phyloP scores from a whole-genome alignment of 2,329 filamentous ascomycete genomes.

The Coniochaeta sp. region DNA sequence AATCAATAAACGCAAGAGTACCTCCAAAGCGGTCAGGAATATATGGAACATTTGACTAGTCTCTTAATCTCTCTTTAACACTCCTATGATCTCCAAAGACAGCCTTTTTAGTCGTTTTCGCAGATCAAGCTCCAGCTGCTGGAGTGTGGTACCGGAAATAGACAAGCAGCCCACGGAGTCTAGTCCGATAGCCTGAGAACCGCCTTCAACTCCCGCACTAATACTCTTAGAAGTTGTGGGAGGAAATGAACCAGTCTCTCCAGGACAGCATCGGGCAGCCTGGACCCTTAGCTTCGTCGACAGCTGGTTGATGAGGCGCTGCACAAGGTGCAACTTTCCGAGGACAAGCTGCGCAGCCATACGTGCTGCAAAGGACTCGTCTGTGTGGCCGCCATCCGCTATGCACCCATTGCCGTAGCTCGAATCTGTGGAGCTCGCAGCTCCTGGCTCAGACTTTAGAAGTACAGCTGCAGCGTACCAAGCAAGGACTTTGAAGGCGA shows the following conservation, averaged over 20 bases:
- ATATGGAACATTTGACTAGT: neutral
- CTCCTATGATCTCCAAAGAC: slow-evolving; percentile 10
- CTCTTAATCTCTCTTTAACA: slow-evolving; percentile 5
- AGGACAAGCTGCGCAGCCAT: slow-evolving; percentile 25
- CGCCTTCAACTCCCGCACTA: neutral
- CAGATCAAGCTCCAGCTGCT: slow-evolving; percentile 14
- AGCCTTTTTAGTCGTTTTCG: slow-evolving; percentile 9
- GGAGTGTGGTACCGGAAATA: slow-evolving; percentile 11
- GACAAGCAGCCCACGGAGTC: neutral
- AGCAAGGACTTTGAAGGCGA: slow-evolving; percentile 25
- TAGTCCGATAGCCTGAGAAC: neutral
- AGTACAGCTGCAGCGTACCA: slow-evolving; percentile 20
- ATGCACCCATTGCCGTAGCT: neutral
- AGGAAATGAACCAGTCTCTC: neutral
- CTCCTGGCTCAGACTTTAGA: neutral
- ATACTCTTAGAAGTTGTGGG: too few species aligned
- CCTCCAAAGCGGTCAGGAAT: neutral
- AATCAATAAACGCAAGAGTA: neutral
- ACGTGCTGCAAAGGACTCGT: slow-evolving; percentile 12
- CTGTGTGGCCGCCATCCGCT: slow-evolving; percentile 4
- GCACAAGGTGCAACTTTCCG: slow-evolving; percentile 25
- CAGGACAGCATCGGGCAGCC: neutral
- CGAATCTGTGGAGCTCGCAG: neutral
- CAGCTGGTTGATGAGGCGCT: slow-evolving; percentile 18
- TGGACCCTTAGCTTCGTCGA: slow-evolving; percentile 11